Conservation (phyloP, 208 protist species). For the Wallacemonas sp. region DNA sequence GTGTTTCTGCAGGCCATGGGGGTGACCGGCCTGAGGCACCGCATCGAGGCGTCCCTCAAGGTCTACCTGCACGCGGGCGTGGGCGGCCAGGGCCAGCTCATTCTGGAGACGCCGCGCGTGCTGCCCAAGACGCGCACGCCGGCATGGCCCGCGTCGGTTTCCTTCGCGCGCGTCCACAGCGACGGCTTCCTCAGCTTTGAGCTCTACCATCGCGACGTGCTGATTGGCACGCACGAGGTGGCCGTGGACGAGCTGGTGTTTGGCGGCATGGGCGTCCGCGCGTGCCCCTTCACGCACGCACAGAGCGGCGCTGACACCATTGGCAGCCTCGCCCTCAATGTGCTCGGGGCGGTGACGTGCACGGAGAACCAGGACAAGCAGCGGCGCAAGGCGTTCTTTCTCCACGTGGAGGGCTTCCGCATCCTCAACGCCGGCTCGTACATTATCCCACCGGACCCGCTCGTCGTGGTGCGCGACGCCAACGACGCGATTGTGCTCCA, state of each 20-base stretch:
- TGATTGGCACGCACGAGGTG: slow-evolving; percentile 62
- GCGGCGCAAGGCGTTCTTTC: slow-evolving; percentile 44
- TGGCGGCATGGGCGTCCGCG: slow-evolving; percentile 62
- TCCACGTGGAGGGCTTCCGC: slow-evolving; percentile 60
- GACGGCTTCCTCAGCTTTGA: slow-evolving; percentile 70
- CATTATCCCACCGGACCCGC: slow-evolving; percentile 74
- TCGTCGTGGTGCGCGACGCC: slow-evolving; percentile 66
- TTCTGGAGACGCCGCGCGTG: slow-evolving; percentile 63
- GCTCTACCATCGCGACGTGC: slow-evolving; percentile 65
- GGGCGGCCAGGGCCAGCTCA: slow-evolving; percentile 26
- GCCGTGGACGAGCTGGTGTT: slow-evolving; percentile 82
- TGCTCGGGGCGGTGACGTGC: slow-evolving; percentile 46
- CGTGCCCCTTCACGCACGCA: slow-evolving; percentile 49
- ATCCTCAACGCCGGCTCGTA: slow-evolving; percentile 27
- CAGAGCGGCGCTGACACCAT: slow-evolving; percentile 56
- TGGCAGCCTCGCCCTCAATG: slow-evolving; percentile 57
- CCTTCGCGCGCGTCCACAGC: slow-evolving; percentile 53
- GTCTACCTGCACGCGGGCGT: slow-evolving; percentile 50
- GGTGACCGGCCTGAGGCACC: slow-evolving; percentile 75
- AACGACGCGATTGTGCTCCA: slow-evolving; percentile 51
- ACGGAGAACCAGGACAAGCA: slow-evolving; percentile 31
- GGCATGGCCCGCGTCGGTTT: slow-evolving; percentile 59
- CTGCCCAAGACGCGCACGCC: slow-evolving; percentile 74
- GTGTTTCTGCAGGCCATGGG: slow-evolving; percentile 71
- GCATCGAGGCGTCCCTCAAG: slow-evolving; percentile 68